phyloP scores from a whole-genome alignment of 371 early-diverging fungal species.

The Haplosporangium sp. region DNA sequence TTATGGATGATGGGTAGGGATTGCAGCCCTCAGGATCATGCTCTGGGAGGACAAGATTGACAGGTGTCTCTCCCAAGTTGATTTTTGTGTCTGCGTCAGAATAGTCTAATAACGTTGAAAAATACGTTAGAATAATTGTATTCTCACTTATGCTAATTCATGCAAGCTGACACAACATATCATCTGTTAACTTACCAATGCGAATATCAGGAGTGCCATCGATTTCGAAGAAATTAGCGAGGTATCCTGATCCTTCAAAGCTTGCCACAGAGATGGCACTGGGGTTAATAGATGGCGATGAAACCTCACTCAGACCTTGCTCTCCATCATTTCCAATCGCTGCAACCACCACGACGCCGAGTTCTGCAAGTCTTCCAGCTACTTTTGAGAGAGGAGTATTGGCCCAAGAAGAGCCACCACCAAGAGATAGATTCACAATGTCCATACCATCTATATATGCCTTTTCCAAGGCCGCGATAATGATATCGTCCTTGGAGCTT shows the following conservation, averaged over 20 bases:
- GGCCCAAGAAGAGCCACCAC: conserved; percentile 65
- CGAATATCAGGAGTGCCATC: conserved; percentile 5
- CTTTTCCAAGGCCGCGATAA: conserved; percentile 71
- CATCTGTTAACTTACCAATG: conserved; percentile 19
- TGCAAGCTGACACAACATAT: neutral
- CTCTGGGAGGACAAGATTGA: conserved; percentile 11
- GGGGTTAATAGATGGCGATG: conserved; percentile 71
- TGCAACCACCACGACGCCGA: conserved; percentile 65
- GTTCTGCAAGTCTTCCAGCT: conserved; percentile 54
- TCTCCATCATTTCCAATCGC: conserved; percentile 81
- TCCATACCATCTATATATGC: conserved; percentile 73
- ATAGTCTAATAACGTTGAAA: conserved; percentile 2
- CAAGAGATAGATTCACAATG: conserved; percentile 78
- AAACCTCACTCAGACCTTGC: conserved; percentile 70
- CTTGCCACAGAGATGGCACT: conserved; percentile 78
- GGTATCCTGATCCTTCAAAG: conserved; percentile 67
- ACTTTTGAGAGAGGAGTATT: conserved; percentile 59
- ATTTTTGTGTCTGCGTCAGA: conserved; percentile 4
- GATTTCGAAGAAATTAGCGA: conserved; percentile 48
- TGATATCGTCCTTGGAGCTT: conserved; percentile 66
- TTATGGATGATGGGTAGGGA: conserved; percentile 41
- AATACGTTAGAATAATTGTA: neutral
- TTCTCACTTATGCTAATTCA: neutral
- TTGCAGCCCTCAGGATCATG: conserved; percentile 64
- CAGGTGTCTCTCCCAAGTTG: conserved; percentile 5